phyloP scores from a whole-genome alignment of 2,329 filamentous ascomycete species.

The Cadophora malorum region DNA sequence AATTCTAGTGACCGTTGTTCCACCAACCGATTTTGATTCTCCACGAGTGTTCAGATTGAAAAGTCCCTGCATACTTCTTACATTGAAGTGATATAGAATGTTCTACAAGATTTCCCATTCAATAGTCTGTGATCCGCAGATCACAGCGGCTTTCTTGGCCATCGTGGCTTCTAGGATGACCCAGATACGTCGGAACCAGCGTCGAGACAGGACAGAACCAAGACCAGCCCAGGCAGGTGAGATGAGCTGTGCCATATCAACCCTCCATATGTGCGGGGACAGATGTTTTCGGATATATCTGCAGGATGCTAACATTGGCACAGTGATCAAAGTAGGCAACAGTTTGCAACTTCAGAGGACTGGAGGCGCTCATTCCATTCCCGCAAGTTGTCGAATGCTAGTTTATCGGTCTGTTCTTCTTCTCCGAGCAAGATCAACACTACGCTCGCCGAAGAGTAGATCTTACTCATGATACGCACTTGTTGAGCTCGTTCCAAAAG shows the following conservation, averaged over 20 bases:
- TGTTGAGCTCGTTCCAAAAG: constrained; percentile 36
- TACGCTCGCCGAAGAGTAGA: constrained; percentile 35
- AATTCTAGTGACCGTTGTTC: neutral
- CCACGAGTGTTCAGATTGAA: neutral
- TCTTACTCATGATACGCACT: constrained; percentile 37
- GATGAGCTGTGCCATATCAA: neutral
- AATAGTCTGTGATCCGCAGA: neutral
- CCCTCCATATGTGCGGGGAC: neutral
- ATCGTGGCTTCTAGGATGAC: constrained; percentile 4
- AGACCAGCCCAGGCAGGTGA: neutral
- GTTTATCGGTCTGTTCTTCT: constrained; percentile 12
- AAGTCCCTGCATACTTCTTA: neutral
- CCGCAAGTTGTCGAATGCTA: neutral
- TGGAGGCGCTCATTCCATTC: neutral
- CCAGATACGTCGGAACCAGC: constrained; percentile 12
- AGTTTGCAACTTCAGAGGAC: neutral
- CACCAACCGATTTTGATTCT: neutral
- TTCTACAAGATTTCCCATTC: neutral
- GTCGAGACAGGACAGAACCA: neutral
- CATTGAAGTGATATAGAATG: neutral
- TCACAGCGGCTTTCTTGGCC: neutral
- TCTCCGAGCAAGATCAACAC: constrained; percentile 39
- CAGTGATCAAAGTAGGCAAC: too few species aligned
- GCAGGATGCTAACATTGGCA: too few species aligned
- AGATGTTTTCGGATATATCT: too few species aligned